These are phyloP conservation scores for Penicillium occitanis DNA, from an alignment of 2,329 filamentous ascomycete genomes.

Conservation along the genomic window DNA sequence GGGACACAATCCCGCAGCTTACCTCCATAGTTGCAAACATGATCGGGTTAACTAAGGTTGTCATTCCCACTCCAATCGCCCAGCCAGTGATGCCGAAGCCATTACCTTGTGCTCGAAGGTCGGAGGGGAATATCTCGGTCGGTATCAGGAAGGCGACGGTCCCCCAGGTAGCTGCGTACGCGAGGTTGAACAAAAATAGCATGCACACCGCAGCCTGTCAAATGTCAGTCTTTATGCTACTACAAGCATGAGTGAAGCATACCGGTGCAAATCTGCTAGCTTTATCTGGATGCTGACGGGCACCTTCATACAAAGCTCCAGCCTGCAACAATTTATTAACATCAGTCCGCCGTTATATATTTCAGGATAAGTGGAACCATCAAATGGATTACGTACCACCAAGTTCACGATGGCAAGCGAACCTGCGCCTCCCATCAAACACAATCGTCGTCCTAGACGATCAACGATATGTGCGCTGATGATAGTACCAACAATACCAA, in stretches of 20 bases:
- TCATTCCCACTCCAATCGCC: slow-evolving; percentile 59
- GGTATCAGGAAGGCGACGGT: slow-evolving; percentile 54
- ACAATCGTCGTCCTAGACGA: slow-evolving; percentile 46
- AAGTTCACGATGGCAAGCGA: slow-evolving; percentile 46
- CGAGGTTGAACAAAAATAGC: slow-evolving; percentile 46
- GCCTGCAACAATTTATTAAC: slow-evolving; percentile 25
- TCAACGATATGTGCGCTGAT: slow-evolving; percentile 55
- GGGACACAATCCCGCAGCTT: not conserved
- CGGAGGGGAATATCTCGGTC: slow-evolving; percentile 59
- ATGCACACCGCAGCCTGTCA: slow-evolving; percentile 40
- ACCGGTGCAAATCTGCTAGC: slow-evolving; percentile 23
- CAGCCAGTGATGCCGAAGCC: slow-evolving; percentile 60
- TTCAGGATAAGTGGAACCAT: too few species aligned
- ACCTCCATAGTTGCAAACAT: slow-evolving; percentile 50
- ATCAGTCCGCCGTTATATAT: not conserved
- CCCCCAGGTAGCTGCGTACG: slow-evolving; percentile 53
- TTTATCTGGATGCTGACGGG: slow-evolving; percentile 37
- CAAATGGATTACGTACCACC: slow-evolving; percentile 25
- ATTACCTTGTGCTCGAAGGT: slow-evolving; percentile 60
- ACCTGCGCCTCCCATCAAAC: slow-evolving; percentile 43
- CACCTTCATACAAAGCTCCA: slow-evolving; percentile 47
- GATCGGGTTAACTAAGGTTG: slow-evolving; percentile 53
- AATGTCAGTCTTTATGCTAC: not conserved
- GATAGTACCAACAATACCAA: slow-evolving; percentile 54
- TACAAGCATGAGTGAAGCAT: not conserved